Base-by-base conservation (phyloP, 768 basidiomycete species). In the Podaxis sp. region DNA sequence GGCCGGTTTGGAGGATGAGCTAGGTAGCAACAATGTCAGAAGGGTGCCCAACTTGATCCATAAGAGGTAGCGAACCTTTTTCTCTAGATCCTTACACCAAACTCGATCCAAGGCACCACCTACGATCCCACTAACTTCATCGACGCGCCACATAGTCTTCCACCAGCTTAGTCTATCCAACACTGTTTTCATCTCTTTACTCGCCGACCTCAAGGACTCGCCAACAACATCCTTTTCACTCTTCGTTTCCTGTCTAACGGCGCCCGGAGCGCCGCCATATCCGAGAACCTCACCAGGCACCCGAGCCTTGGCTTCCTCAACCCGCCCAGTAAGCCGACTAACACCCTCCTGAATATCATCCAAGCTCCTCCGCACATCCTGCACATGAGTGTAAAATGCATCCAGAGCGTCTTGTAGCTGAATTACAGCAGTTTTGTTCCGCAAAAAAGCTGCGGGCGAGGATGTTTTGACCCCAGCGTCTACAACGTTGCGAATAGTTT, bases 1-100 rank as follows among this genome's bases (percentile, higher is more conserved):
- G 77, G 13, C 91, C 90, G 1, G 87, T 81, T 59, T 90, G 84
- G 54, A 86, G 79, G 41, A 87, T 78, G 40, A 92, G 78, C 90
- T 91, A 59, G n/a, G 54, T 57, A 33, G 13, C 40, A 40, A 43
- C 22, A 36, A 41, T 17, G 27, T 51, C 25, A 13, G 27, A 17
- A n/a, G 13, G 55, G 17, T 1, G 46, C 19, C 33, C 47, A 6
- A 54, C 46, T 29, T 37, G 6, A n/a, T 41, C 19, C 19, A 40
- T 38, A 50, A 58, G 22, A 24, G 29, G 11, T 25, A 7, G 67
- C 68, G 8, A 62, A 84, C 86, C 75, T 82, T 76, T 68, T 76
- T 75, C 67, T 88, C 84, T 17, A 88, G 73, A 1, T 76, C 79
- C 50, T 64, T 68, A 66, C 81, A 82, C 78, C 80, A 83, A 3